Evolutionary conservation across 106 monocot species (phyloP), one percentile per base, ranked within the genome.

Genomic region (Amphibolis antarctica): DNA sequence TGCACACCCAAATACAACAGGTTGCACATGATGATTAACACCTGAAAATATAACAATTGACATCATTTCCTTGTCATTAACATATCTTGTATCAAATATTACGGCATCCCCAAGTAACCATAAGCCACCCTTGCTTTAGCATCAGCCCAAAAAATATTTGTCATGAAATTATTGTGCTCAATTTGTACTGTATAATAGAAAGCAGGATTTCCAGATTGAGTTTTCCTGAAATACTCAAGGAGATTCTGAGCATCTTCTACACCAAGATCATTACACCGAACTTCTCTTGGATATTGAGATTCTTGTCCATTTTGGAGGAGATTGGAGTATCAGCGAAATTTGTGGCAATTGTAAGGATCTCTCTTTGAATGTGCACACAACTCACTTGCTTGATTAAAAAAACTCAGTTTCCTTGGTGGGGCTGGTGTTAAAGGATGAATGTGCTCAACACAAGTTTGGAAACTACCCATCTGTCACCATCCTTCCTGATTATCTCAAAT

Each of bases 211-310:
- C 59, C 62, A 0, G 24, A 23, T 24, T 76, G 76, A 44, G 22
- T 53, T 31, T n/a, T 65, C 64, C 65, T 76, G 28, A 76, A 65
- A 59, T 76, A 76, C 52, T 76, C 69, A 43, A 67, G 46, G 7
- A 75, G 60, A 14, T 21, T 27, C 30, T 53, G 52, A 5, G 74
- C 59, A 19, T 75, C 67, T 7, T 61, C 74, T 24, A 25, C 63
- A 10, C 71, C 71, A 42, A 63, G 71, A 45, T 71, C 71, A 25
- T 64, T 71, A 12, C 64, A 64, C 11, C 63, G 71, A 42, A 71
- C 63, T 17, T 71, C 71, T 26, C 55, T 29, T n/a, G 63, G 44
- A 54, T 63, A 71, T 30, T 63, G 62, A 42, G 54, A 53, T 13
- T 64, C 71, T 17, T 62, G 70, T 14, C 62, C 48, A 53, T 62